Conservation (phyloP, 768 basidiomycete species). For the Amanita thiersii region DNA sequence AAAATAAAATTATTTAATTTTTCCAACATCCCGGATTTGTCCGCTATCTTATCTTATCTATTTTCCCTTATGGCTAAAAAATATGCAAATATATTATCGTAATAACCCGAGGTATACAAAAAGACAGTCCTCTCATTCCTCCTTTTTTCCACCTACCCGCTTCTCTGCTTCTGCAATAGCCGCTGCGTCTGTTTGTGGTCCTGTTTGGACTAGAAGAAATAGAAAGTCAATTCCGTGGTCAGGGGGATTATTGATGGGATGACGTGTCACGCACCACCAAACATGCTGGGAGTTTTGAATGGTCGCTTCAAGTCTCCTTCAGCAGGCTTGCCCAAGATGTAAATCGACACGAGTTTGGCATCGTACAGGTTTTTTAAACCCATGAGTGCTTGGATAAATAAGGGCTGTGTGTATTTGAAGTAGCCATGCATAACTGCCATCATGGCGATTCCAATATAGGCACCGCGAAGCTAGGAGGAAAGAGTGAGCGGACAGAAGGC, state of each 20-base stretch:
- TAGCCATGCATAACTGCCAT: slow-evolving; percentile 92
- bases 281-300: slow-evolving; percentile 70
- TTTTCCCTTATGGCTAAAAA: too few species aligned
- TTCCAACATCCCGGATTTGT: slow-evolving; percentile 6
- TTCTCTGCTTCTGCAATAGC: slow-evolving; percentile 87
- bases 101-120: slow-evolving; percentile 9
- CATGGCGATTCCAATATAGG: slow-evolving; percentile 72
- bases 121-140: slow-evolving; percentile 19
- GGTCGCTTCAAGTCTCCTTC: slow-evolving; percentile 87
- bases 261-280: slow-evolving; percentile 63
- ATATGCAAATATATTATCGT: not conserved
- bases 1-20: slow-evolving; percentile 2
- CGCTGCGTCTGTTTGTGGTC: slow-evolving; percentile 76
- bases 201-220: slow-evolving; percentile 8
- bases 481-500: not conserved
- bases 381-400: slow-evolving; percentile 94
- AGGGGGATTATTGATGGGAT: not conserved
- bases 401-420: slow-evolving; percentile 91
- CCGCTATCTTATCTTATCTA: slow-evolving; percentile 6
- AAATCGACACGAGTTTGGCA: slow-evolving; percentile 75
- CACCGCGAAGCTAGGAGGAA: slow-evolving; percentile 46
- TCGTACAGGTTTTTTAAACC: slow-evolving; percentile 89
- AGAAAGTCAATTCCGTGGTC: not conserved
- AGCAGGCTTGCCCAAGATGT: slow-evolving; percentile 71
- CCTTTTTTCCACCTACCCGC: slow-evolving; percentile 72